Conservation (phyloP, 345 rosid species). For the Camelina laxa region DNA sequence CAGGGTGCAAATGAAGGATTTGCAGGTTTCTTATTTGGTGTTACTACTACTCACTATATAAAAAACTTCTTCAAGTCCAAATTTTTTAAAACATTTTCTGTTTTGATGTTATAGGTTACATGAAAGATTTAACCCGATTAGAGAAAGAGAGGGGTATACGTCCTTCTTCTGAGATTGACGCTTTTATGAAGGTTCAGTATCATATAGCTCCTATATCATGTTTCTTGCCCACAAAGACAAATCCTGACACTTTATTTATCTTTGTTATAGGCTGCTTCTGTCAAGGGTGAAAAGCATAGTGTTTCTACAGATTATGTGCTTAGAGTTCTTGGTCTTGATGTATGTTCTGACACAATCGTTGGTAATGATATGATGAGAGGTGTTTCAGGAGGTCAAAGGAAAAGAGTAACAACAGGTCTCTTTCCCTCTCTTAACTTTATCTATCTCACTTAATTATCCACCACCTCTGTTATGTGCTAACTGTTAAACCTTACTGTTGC, state of each 20-base stretch:
- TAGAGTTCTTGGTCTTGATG: constrained; percentile 88
- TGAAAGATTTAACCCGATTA: constrained; percentile 65
- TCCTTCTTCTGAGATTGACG: constrained; percentile 86
- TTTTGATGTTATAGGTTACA: constrained; percentile 51
- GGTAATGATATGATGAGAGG: constrained; percentile 97
- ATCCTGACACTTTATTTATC: background rate
- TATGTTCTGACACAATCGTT: constrained; percentile 83
- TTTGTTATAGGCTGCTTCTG: constrained; percentile 73
- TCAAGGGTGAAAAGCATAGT: constrained; percentile 74
- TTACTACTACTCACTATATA: background rate
- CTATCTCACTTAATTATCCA: background rate
- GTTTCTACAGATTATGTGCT: constrained; percentile 82
- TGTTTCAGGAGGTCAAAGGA: constrained; percentile 94
- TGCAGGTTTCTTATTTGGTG: constrained; percentile 52
- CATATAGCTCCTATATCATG: constrained; percentile 8
- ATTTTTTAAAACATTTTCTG: background rate
- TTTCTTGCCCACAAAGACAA: background rate
- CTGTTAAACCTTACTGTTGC: constrained; percentile 32
- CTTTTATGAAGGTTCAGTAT: constrained; percentile 87
- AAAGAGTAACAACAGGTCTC: constrained; percentile 91
- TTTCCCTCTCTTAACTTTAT: constrained; percentile 39
- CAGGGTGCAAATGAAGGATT: constrained; percentile 87
- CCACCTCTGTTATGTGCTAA: constrained; percentile 17
- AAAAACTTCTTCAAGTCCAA: background rate
- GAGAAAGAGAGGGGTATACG: constrained; percentile 74